A percentile compares a stretch with the other conserved stretches of the same genome.
Conservation (phyloP, 1,139 yeast species). For the Blastobotrys illinoisensis region DNA sequence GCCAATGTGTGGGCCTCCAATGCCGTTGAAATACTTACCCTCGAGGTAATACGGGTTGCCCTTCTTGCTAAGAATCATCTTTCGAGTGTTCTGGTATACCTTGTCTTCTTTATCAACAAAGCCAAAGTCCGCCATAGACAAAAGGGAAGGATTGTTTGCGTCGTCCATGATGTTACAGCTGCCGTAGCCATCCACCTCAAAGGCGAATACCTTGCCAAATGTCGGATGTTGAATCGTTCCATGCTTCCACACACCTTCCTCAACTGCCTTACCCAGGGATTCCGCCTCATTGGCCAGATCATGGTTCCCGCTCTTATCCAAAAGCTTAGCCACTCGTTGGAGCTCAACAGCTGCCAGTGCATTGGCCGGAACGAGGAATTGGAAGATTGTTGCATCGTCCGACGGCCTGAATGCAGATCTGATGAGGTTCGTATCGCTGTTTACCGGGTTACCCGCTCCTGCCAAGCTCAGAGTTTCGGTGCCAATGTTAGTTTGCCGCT, state of each 20-base stretch:
- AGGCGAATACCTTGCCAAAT: slow-evolving; percentile 74
- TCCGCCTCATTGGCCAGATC: slow-evolving; percentile 28
- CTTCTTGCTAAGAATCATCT: slow-evolving; percentile 58
- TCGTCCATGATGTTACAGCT: slow-evolving; percentile 72
- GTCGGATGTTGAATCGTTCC: slow-evolving; percentile 62
- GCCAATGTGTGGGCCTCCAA: slow-evolving; percentile 92
- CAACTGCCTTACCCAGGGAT: slow-evolving; percentile 40
- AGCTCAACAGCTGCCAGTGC: slow-evolving; percentile 67
- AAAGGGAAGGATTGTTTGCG: slow-evolving; percentile 77
- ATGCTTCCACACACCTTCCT: slow-evolving; percentile 52
- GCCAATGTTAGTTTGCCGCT: slow-evolving; percentile 64
- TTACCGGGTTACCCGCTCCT: slow-evolving; percentile 80
- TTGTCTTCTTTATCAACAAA: slow-evolving; percentile 46
- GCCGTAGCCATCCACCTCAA: slow-evolving; percentile 84
- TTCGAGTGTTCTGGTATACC: slow-evolving; percentile 69
- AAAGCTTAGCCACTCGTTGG: slow-evolving; percentile 26
- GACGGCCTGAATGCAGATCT: slow-evolving; percentile 84
- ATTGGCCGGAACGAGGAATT: slow-evolving; percentile 77
- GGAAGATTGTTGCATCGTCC: slow-evolving; percentile 76
- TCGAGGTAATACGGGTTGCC: slow-evolving; percentile 76
- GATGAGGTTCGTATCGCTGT: slow-evolving; percentile 56
- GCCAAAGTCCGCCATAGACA: slow-evolving; percentile 76
- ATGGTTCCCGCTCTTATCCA: slow-evolving; percentile 16
- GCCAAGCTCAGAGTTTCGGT: slow-evolving; percentile 70
- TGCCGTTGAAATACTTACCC: slow-evolving; percentile 63